Conservation (phyloP, 768 basidiomycete species). For the Ephemerocybe angulata region DNA sequence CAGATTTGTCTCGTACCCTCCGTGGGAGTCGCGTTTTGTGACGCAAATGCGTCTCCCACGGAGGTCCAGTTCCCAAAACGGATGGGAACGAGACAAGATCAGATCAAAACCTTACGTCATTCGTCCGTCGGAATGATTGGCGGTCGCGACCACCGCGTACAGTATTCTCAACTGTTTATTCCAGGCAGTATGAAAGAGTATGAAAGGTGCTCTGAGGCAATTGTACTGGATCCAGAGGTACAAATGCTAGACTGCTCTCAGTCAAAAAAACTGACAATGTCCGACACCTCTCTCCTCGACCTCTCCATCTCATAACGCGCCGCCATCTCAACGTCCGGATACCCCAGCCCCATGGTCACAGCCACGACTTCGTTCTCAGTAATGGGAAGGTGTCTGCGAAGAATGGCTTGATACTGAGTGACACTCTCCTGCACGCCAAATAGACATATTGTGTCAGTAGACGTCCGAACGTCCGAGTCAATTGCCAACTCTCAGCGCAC, state of each 20-base stretch:
- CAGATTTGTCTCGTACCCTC: too few species aligned
- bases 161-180: too few species aligned
- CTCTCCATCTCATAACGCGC: background rate
- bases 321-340: slow-evolving; percentile 8
- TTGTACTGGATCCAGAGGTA: too few species aligned
- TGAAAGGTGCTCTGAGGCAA: too few species aligned
- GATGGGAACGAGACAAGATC: too few species aligned
- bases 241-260: background rate
- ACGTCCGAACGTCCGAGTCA: background rate
- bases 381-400: slow-evolving; percentile 6
- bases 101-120: too few species aligned
- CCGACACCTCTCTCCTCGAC: slow-evolving; percentile 2
- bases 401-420: slow-evolving; percentile 5
- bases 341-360: slow-evolving; percentile 3
- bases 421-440: slow-evolving; percentile 5
- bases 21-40: too few species aligned
- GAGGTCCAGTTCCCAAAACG: too few species aligned
- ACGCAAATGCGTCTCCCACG: too few species aligned
- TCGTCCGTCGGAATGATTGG: too few species aligned
- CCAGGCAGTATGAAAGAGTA: too few species aligned
- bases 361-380: slow-evolving; percentile 5
- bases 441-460: background rate
- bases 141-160: too few species aligned
- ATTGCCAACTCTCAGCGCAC: background rate
- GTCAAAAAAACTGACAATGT: slow-evolving; percentile 3